Conservation (phyloP, 371 early-diverging fungal genomes). For the Mucor sp. region DNA sequence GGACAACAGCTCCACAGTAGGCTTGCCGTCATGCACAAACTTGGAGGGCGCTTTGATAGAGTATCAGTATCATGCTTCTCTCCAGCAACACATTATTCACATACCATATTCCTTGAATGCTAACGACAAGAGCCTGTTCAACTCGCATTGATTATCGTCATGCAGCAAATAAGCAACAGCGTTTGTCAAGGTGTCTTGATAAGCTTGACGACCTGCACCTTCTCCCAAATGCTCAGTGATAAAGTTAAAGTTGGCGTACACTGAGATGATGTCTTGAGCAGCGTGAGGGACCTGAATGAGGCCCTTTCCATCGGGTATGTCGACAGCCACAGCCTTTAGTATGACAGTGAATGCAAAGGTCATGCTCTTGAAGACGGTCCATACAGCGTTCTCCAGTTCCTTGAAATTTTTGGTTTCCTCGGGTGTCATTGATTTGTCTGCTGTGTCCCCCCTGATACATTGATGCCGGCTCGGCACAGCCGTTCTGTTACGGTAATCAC, state of each 20-base stretch:
- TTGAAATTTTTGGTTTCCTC: constrained; percentile 17
- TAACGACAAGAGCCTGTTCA: constrained; percentile 34
- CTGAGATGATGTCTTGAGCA: constrained; percentile 39
- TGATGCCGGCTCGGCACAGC: no score
- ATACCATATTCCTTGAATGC: constrained; percentile 49
- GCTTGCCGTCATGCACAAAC: constrained; percentile 18
- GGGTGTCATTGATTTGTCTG: constrained; percentile 13
- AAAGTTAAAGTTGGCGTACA: constrained; percentile 47
- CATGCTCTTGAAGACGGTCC: constrained; percentile 47
- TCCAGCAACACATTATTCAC: no score
- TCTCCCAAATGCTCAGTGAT: constrained; percentile 41
- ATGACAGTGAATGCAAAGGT: constrained; percentile 47
- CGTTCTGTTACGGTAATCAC: no score
- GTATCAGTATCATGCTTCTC: not conserved
- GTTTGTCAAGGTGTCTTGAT: constrained; percentile 51
- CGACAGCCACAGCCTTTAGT: constrained; percentile 41
- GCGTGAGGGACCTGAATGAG: constrained; percentile 26
- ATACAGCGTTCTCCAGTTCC: constrained; percentile 25
- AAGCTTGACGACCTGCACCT: constrained; percentile 43
- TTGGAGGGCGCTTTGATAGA: constrained; percentile 12
- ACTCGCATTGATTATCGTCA: constrained; percentile 31
- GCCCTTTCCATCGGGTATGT: constrained; percentile 38
- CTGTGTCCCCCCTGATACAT: constrained; percentile 14
- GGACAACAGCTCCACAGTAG: constrained; percentile 30
- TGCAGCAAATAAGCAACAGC: constrained; percentile 45